Evolutionary conservation across 192 early-diverging fungal genomes (phyloP), one percentile per base, ranked within the genome.

Genomic region (Backusella australiensis): DNA sequence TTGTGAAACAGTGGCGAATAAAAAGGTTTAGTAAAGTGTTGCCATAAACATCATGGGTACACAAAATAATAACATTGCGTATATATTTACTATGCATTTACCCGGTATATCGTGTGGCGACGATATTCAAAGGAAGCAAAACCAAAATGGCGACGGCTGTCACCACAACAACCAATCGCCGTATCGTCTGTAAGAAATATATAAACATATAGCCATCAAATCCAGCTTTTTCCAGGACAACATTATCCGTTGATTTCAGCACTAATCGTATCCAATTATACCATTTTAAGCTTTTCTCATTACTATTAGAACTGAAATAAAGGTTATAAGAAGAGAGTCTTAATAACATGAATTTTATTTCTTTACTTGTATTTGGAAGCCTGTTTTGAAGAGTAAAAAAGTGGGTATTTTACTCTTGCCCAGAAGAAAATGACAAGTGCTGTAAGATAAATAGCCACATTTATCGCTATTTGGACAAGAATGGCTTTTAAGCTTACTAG

Each of bases 161-260:
- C 65, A 91, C 85, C 32, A 87, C 80, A 11, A 84, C 73, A 59
- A 93, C 84, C 29, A 90, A 66, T 69, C 86, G 83, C 35, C 87
- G 85, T 66, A 85, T 82, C 36, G 91, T 79, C 34, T 83, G 85
- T 23, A 92, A 42, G 63, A 92, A 92, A 1, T 89, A 85, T 42
- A 94, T 77, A 78, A 93, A 90, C 38, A 93, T 78, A 34, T 90
- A 89, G 7, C 91, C 89, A 77, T 94, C 93, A 21, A 92, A 76
- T 35, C 90, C 93, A 6, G 91, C 86, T 15, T 87, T 90, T n/a
- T 89, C 86, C 38, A 93, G 75, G 41, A 94, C 75, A 11, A 78
- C 82, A 74, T 83, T 77, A 53, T 94, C 92, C 71, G 85, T 79
- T 34, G 85, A 80, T 34, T 83, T 86, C 81, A 86, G 85, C 46